Base-by-base conservation (phyloP, 2,329 filamentous ascomycete species). In the Arthrobotrys musiformis region DNA sequence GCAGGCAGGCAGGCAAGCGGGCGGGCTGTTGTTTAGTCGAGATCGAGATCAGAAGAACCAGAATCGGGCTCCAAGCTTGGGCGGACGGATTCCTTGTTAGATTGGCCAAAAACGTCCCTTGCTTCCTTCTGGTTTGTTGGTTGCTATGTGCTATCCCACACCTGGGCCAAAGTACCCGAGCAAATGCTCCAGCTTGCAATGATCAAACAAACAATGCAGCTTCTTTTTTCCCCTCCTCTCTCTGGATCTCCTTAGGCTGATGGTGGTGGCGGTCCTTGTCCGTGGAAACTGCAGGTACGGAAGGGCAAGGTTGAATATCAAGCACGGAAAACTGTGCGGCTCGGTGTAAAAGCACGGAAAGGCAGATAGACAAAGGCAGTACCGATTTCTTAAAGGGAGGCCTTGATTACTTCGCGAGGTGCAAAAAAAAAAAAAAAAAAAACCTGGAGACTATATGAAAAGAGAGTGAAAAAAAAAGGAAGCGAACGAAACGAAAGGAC, bases 201-300 rank as follows among this genome's bases (percentile, higher is more conserved):
- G 40, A 42, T 42, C 62, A 63, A 58, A 69, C 56, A 70, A 76
- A 64, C 68, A 72, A 72, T 72, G 68, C 68, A 72, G 68, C 58
- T 64, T 56, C 48, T 72, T 44, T 48, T n/a, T 72, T 72, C 68
- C 68, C 68, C 68, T 72, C 68, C 48, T 72, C 68, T 30, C 19
- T 11, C 17, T 6, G 30, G 19, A 48, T 24, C n/a, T 19, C 46
- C 52, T 58, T 35, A 8, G 28, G 24, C 19, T 3, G 40, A n/a
- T 42, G 40, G 40, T 3, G 19, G 40, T 35, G 44, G 28, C 24
- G 19, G 35, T 67, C 63, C 37, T 50, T 35, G 60, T 26, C 54
- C 35, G 46, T 64, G 56, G 52, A 72, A 72, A 64, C 58, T 64
- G 68, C 58, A 64, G 68, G 58, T 72, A 64, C 58, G 40, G 17